Conservation (phyloP, 495 filamentous ascomycete species). For the Daldinia bambusicola region DNA sequence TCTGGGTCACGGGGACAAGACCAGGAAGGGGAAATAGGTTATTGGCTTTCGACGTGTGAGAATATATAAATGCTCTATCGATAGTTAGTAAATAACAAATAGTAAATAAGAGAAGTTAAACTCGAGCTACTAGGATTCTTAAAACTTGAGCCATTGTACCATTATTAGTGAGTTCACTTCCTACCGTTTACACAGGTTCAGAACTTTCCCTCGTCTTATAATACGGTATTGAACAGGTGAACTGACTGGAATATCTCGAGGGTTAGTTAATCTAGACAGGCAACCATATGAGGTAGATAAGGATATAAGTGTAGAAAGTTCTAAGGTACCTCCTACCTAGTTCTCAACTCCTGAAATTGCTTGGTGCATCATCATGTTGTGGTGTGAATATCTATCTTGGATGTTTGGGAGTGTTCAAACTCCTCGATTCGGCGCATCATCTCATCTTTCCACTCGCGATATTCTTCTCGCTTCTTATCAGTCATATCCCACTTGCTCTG, state of each 20-base stretch:
- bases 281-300: not conserved
- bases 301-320: not conserved
- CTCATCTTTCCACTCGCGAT: conserved; percentile 74
- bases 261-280: too few species aligned
- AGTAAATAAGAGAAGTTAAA: not conserved
- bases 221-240: too few species aligned
- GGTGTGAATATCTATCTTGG: conserved; percentile 46
- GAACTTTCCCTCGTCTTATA: too few species aligned
- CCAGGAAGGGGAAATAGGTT: conserved; percentile 22
- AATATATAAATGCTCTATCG: not conserved
- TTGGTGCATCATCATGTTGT: conserved; percentile 1
- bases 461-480: conserved; percentile 73
- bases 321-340: not conserved
- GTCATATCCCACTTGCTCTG: conserved; percentile 84
- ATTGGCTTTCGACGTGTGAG: not conserved
- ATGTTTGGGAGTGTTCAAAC: conserved; percentile 51
- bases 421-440: conserved; percentile 68
- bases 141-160: not conserved
- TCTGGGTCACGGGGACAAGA: conserved; percentile 29
- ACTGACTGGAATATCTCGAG: not conserved
- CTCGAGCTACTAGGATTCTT: not conserved
- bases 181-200: too few species aligned
- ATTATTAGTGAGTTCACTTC: too few species aligned
- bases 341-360: not conserved
- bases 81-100: not conserved